Conservation (phyloP, 192 early-diverging fungal species). For the Linnemannia hyalina region DNA sequence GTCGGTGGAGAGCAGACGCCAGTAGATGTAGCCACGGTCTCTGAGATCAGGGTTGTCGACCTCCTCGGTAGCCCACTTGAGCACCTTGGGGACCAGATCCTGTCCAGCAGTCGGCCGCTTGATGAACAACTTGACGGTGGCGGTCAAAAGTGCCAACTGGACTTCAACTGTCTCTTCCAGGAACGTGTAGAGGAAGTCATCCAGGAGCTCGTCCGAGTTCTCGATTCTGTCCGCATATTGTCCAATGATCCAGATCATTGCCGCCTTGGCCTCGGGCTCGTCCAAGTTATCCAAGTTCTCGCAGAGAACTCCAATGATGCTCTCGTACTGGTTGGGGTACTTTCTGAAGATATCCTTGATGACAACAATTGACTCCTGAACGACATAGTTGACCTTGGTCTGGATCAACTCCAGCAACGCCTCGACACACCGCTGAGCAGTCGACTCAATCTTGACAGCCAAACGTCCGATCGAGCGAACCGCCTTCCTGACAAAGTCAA, state of each 20-base stretch:
- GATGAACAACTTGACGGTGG: slow-evolving; percentile 96
- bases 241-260: slow-evolving; percentile 99
- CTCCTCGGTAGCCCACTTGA: slow-evolving; percentile 95
- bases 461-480: slow-evolving; percentile 97
- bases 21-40: slow-evolving; percentile 98
- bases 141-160: slow-evolving; percentile 93
- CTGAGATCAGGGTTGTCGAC: slow-evolving; percentile 97
- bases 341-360: slow-evolving; percentile 99
- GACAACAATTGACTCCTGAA: slow-evolving; percentile 98
- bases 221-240: slow-evolving; percentile 98
- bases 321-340: slow-evolving; percentile 97
- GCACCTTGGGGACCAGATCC: slow-evolving; percentile 92
- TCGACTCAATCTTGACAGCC: slow-evolving; percentile 93
- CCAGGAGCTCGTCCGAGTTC: slow-evolving; percentile 92
- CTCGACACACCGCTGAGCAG: slow-evolving; percentile 89
- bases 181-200: slow-evolving; percentile 89
- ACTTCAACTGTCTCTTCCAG: slow-evolving; percentile 92
- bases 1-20: slow-evolving; percentile 95
- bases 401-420: slow-evolving; percentile 92
- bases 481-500: slow-evolving; percentile 98
- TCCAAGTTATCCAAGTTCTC: slow-evolving; percentile 97
- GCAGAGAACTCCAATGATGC: slow-evolving; percentile 91
- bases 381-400: slow-evolving; percentile 98
- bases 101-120: slow-evolving; percentile 93
- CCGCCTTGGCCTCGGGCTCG: slow-evolving; percentile 97